Evolutionary conservation across 106 monocot genomes (phyloP).

Genomic region (Platanthera guangdongensis): DNA sequence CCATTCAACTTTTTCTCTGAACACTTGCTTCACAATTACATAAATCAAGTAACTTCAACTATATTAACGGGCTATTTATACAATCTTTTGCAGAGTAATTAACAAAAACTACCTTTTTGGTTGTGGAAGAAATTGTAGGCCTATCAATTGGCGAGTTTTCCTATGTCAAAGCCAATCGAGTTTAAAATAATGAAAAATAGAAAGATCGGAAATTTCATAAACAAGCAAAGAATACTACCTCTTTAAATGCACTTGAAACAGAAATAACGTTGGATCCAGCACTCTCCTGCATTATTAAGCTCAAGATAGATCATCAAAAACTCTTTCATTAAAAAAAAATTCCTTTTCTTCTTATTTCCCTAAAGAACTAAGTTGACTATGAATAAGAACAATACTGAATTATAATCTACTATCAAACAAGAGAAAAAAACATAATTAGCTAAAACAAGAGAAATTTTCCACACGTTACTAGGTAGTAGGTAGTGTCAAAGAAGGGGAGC

Average conservation of each 20-base stretch:
- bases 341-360: too few relatives aligned
- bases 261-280: background rate
- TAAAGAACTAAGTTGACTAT: too few relatives aligned
- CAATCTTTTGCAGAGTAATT: background rate
- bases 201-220: background rate
- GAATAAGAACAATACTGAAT: too few relatives aligned
- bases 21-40: background rate
- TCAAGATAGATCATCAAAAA: too few relatives aligned
- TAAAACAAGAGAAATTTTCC: background rate
- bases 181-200: background rate
- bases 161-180: background rate
- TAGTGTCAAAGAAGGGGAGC: too few relatives aligned
- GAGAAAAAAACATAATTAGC: background rate
- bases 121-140: background rate
- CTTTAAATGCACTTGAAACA: background rate
- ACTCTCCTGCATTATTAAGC: slow-evolving; percentile 1
- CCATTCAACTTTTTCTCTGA: background rate
- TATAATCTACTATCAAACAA: too few relatives aligned
- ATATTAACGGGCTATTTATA: too few relatives aligned
- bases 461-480: background rate
- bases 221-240: background rate
- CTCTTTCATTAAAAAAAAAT: too few relatives aligned
- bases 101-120: background rate
- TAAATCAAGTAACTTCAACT: background rate
- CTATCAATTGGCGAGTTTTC: background rate